Percentiles rank a stretch among this genome's conserved stretches.
Conservation (phyloP, 1,284 basidiomycete species). For the Sporisorium exsertum region DNA sequence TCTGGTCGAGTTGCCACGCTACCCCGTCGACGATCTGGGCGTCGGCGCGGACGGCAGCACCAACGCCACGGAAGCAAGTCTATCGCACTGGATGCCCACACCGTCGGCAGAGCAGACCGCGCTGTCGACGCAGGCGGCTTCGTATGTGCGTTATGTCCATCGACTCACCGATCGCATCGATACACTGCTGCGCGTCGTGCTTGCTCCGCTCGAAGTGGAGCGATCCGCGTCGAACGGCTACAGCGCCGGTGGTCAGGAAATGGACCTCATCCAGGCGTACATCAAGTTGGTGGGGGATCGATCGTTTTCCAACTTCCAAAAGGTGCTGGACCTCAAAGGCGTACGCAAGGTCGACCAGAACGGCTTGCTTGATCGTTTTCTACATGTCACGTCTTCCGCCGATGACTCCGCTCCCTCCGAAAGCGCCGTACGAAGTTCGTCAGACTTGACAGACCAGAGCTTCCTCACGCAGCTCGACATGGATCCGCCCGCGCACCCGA, state of each 20-base stretch:
- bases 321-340: conserved; percentile 90
- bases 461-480: conserved; percentile 81
- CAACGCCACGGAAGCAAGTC: conserved; percentile 24
- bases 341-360: conserved; percentile 85
- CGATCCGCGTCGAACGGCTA: not conserved
- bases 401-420: not conserved
- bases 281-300: conserved; percentile 57
- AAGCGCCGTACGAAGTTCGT: not conserved
- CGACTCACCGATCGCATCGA: conserved; percentile 52
- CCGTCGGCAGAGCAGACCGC: conserved; percentile 40
- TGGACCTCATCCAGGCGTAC: conserved; percentile 57
- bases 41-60: conserved; percentile 16
- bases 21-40: conserved; percentile 44
- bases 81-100: conserved; percentile 37
- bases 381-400: conserved; percentile 77
- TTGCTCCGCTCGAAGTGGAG: conserved; percentile 31
- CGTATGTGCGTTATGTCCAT: conserved; percentile 59
- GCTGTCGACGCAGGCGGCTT: conserved; percentile 34
- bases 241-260: not conserved
- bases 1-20: conserved; percentile 61
- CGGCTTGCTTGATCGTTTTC: conserved; percentile 87
- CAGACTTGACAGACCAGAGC: conserved; percentile 38
- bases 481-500: conserved; percentile 75
- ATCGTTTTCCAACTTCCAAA: conserved; percentile 75
- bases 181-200: conserved; percentile 52